A percentile compares a stretch with the other conserved stretches of the same genome.
Conservation (phyloP, 805 yeast species). For the Cyberlindnera xishuangbannaensis region DNA sequence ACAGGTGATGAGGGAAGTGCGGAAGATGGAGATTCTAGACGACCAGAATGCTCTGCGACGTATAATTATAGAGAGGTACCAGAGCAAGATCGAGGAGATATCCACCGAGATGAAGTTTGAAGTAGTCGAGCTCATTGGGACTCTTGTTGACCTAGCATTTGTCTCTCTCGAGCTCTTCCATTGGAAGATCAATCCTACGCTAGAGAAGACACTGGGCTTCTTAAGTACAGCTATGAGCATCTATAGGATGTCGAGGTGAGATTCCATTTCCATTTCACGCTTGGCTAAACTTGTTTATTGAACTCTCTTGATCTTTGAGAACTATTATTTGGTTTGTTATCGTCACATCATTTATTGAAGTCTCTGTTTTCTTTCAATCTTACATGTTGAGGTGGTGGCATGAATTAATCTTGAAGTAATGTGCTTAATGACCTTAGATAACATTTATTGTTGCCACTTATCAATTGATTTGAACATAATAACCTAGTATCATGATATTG, state of each 20-base stretch:
- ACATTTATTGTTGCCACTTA: no score
- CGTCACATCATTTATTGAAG: no score
- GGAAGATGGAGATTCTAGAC: constrained; percentile 4
- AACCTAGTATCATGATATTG: no score
- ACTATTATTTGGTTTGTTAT: no score
- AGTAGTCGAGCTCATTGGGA: constrained; percentile 12
- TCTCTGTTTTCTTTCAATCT: no score
- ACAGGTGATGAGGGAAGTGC: constrained; percentile 6
- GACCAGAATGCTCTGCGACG: constrained; percentile 1
- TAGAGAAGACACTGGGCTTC: constrained; percentile 14
- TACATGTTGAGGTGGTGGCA: no score
- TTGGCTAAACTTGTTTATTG: no score
- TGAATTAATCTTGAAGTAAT: no score
- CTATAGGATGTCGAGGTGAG: constrained; percentile 13
- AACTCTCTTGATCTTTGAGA: no score
- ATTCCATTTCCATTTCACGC: neutral
- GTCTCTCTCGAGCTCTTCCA: constrained; percentile 16
- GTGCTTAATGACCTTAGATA: no score
- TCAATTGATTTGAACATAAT: no score
- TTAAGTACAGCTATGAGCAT: constrained; percentile 15
- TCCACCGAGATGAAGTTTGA: constrained; percentile 7
- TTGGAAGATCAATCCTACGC: constrained; percentile 10
- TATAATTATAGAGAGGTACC: constrained; percentile 14
- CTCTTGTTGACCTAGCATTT: constrained; percentile 17
- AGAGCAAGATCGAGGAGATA: constrained; percentile 9